Conservation (phyloP, 2,329 filamentous ascomycete species). For the Aspergillus bombycis region DNA sequence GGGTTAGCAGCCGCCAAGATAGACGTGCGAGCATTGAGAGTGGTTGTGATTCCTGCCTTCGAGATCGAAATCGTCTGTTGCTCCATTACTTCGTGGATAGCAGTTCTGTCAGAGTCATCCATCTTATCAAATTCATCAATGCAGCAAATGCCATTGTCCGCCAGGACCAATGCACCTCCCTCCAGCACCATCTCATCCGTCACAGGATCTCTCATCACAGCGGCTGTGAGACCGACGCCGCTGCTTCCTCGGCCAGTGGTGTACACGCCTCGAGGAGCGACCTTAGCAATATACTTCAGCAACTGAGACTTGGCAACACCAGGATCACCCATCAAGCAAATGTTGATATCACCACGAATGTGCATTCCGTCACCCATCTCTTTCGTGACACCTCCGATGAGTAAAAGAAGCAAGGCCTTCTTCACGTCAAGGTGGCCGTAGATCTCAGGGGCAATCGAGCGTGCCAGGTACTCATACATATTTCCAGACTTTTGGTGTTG, state of each 20-base stretch:
- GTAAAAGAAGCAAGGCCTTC: slow-evolving; percentile 90
- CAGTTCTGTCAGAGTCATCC: slow-evolving; percentile 76
- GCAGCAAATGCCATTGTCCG: slow-evolving; percentile 81
- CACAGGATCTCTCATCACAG: slow-evolving; percentile 78
- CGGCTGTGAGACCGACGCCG: slow-evolving; percentile 78
- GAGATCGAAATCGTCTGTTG: slow-evolving; percentile 84
- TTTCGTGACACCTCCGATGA: slow-evolving; percentile 95
- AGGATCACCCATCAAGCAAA: slow-evolving; percentile 98
- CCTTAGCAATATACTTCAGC: slow-evolving; percentile 97
- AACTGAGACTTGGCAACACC: slow-evolving; percentile 99
- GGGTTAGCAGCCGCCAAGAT: slow-evolving; percentile 97
- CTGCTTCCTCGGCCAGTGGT: slow-evolving; percentile 81
- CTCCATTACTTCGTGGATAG: slow-evolving; percentile 87
- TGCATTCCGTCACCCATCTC: slow-evolving; percentile 98
- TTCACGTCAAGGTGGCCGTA: slow-evolving; percentile 97
- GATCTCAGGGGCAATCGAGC: slow-evolving; percentile 96
- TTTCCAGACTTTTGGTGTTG: slow-evolving; percentile 83
- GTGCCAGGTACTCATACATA: slow-evolving; percentile 92
- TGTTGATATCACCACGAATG: slow-evolving; percentile 98
- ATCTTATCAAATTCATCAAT: slow-evolving; percentile 89
- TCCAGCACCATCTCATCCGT: slow-evolving; percentile 79
- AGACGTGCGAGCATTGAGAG: slow-evolving; percentile 91
- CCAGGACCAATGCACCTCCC: slow-evolving; percentile 76
- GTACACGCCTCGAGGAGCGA: slow-evolving; percentile 88
- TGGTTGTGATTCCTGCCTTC: slow-evolving; percentile 94